Percentiles rank a stretch among this genome's conserved stretches.
phyloP scores from a whole-genome alignment of 1,284 basidiomycete species.

The Singerocomus rubriflavus region DNA sequence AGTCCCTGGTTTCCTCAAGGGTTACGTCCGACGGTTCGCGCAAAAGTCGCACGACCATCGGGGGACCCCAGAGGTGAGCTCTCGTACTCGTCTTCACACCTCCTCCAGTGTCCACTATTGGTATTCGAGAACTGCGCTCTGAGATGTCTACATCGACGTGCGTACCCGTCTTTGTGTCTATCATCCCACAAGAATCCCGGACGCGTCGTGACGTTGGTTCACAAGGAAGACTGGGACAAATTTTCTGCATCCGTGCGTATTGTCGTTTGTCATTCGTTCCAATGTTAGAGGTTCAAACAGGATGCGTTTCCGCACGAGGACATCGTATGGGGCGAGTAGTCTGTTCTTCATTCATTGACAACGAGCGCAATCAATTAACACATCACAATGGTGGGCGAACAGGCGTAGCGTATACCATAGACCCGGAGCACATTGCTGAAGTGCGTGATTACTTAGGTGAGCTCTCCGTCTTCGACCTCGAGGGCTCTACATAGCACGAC shows the following conservation, averaged over 20 bases:
- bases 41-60: constrained; percentile 87
- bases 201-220: constrained; percentile 85
- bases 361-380: neutral
- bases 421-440: constrained; percentile 67
- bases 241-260: constrained; percentile 59
- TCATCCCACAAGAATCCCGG: constrained; percentile 63
- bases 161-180: neutral
- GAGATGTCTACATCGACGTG: neutral
- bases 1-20: constrained; percentile 82
- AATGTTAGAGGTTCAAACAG: constrained; percentile 38
- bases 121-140: neutral
- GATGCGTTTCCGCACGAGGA: constrained; percentile 77
- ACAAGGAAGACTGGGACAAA: constrained; percentile 77
- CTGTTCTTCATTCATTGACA: neutral
- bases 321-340: constrained; percentile 72
- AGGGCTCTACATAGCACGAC: neutral
- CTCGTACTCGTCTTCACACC: too few species aligned
- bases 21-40: constrained; percentile 82
- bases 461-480: constrained; percentile 2
- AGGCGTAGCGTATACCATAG: constrained; percentile 83
- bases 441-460: constrained; percentile 80
- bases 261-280: neutral
- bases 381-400: neutral
- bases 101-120: neutral
- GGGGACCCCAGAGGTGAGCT: constrained; percentile 71